Base-by-base conservation (phyloP, 31 red algal genomes). In the Odonthalia washingtoniensis region DNA sequence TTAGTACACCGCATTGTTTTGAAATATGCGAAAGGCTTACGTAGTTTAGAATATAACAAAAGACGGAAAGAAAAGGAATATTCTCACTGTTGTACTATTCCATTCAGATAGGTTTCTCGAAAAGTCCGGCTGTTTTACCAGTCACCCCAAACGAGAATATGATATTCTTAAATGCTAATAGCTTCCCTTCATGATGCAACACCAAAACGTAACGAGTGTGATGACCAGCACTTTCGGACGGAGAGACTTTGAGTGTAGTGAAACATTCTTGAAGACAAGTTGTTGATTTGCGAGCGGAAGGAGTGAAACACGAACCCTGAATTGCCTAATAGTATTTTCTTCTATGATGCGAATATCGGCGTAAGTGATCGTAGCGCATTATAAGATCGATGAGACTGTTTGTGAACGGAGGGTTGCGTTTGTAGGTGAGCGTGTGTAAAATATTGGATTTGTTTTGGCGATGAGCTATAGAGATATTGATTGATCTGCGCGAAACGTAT, bases 101-200 rank as follows among this genome's bases (percentile, higher is more conserved):
- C 74, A 44, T 88, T 74, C 63, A 88, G 68, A 31, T 79, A 79
- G 2, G 4, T 53, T 36, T 40, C 30, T 1, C 49, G 35, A 42
- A 88, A 88, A 3, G 57, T 80, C 1, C 30, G 36, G 38, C 65
- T 1, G 38, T 31, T 69, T 18, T 49, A 78, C 74, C 85, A 88
- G 28, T 80, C 74, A 28, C 75, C 85, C 73, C 85, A 88, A 5
- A 52, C 64, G 3, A 35, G 52, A 31, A 87, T 87, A 45, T 49
- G 57, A 52, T 87, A 78, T 12, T 46, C 40, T 45, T 41, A 67
- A 12, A 87, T 73, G 38, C 40, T 41, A 36, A 87, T 77, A 4
- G 84, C 74, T 26, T 70, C 84, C 30, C 45, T 28, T 69, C 78
- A 70, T 26, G 73, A 87, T 24, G 46, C 70, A 65, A 73, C 60